Conservation (phyloP, 2,329 filamentous ascomycete species). For the Chaetomium sp. region DNA sequence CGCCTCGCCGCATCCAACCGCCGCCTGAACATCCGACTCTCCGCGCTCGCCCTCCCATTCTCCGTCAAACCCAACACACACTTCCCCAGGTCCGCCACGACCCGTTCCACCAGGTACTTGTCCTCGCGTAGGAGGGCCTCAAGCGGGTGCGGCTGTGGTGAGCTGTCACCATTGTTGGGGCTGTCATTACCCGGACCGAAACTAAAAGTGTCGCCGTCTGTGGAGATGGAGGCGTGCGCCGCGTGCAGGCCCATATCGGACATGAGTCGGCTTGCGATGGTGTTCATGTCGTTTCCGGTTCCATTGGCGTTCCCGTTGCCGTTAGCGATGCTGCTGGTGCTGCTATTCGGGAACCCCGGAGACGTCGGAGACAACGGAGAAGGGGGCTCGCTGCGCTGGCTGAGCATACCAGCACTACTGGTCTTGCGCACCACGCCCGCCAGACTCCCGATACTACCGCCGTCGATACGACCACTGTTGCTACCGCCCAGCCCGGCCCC, state of each 20-base stretch:
- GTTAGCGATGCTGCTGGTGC: neutral
- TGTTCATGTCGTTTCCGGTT: conserved; percentile 34
- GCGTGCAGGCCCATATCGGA: conserved; percentile 33
- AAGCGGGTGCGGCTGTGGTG: conserved; percentile 32
- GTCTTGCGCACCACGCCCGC: conserved; percentile 23
- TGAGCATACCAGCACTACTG: conserved; percentile 39
- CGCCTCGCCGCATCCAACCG: conserved; percentile 68
- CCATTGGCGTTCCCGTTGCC: neutral
- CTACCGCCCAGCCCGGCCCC: neutral
- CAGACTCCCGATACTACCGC: neutral
- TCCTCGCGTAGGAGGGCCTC: conserved; percentile 48
- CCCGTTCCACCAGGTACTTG: conserved; percentile 52
- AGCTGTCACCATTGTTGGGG: conserved; percentile 3
- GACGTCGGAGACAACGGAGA: neutral
- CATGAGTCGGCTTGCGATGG: conserved; percentile 43
- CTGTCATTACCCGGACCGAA: too few relatives aligned
- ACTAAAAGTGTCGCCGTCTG: neutral
- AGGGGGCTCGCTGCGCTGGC: conserved; percentile 40
- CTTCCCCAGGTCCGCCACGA: conserved; percentile 53
- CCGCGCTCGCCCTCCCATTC: conserved; percentile 46
- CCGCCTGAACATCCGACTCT: conserved; percentile 59
- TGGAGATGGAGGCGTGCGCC: neutral
- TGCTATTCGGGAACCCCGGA: neutral
- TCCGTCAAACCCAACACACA: conserved; percentile 55
- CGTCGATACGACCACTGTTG: neutral